Evolutionary conservation across 208 protist species (phyloP), one percentile per base, ranked within the genome.

Genomic region (Kentomonas sorsogonicus): DNA sequence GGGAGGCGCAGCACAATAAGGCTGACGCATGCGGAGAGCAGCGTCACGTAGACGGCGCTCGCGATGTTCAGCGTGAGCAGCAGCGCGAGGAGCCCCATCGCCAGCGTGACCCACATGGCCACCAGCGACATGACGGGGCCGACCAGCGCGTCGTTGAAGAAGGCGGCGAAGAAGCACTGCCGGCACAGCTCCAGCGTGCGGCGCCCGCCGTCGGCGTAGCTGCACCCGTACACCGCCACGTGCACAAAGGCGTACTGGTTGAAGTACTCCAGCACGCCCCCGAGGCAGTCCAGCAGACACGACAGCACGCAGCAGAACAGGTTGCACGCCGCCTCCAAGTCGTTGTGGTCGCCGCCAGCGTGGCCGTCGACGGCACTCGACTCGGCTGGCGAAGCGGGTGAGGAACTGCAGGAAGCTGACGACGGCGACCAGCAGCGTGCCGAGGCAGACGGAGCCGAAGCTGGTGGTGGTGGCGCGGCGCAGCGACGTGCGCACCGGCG

Each of bases 231-330:
- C 44, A 96, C 73, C 26, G 84, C 91, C 22, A 93, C 75, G 58
- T 97, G 86, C 18, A 94, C 78, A 60, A 90, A 94, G 40, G 88
- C 87, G 63, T 95, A 97, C 25, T 72, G 41, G 72, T 96, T 97
- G 66, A 94, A 95, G 68, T 87, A 93, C 38, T 72, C 58, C 53
- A 89, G 34, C 6, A 94, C 46, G 15, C 57, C 47, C 55, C 91
- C 81, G 30, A 95, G 34, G 50, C 64, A 77, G 41, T 53, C 34
- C 0, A 90, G 63, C 16, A 94, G 29, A 63, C 66, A 91, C 36
- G 63, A 53, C 34, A 76, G 46, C 25, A 90, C 47, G 36, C 69
- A 87, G 34, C 51, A 44, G 20, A 93, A 25, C 44, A 96, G n/a
- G n/a, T n/a, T n/a, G n/a, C n/a, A n/a, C n/a, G n/a, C n/a, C n/a